Evolutionary conservation across 768 basidiomycete genomes (phyloP), one percentile per base, ranked within the genome.

Genomic region (Leccinum uliginosum): DNA sequence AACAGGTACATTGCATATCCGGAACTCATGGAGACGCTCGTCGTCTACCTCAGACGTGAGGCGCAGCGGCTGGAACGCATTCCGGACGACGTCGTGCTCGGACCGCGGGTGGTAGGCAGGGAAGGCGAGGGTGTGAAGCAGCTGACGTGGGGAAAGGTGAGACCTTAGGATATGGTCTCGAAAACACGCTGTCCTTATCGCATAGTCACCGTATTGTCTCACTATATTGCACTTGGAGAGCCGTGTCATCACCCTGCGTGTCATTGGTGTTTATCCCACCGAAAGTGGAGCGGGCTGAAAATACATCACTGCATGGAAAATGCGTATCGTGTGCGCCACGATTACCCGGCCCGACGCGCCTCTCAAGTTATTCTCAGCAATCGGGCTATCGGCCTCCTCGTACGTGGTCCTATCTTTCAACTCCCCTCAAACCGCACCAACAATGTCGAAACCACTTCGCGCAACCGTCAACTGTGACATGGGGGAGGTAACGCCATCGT

Each of bases 1-100:
- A 80, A 82, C 67, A 80, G 83, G 63, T 89, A 91, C 61, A 77
- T 94, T 12, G 73, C 78, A 51, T 89, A 91, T 64, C 87, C 91
- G 2, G 80, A 85, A 66, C 77, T 86, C 10, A 86, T 97, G 82
- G 80, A 86, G 23, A 77, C 78, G 24, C 69, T 93, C 15, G 86
- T 89, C 11, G 68, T 66, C 35, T 95, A 91, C 63, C 70, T 91
- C 17, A 76, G 93, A 48, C 75, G 83, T 53, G 94, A 96, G 74
- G 74, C 89, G 32, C 74, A 75, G 17, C 71, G 93, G 52, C 74
- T 97, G 30, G 87, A 95, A 56, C 57, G 55, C 23, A 59, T 86
- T 24, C 64, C 74, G 2, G 83, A 85, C 58, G 73, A 73, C 40
- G 62, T 19, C 40, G 50, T 77, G 52, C 58, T 74, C 24, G 75